Evolutionary conservation across 345 rosid species (phyloP).

Genomic region (Camelina neglecta): DNA sequence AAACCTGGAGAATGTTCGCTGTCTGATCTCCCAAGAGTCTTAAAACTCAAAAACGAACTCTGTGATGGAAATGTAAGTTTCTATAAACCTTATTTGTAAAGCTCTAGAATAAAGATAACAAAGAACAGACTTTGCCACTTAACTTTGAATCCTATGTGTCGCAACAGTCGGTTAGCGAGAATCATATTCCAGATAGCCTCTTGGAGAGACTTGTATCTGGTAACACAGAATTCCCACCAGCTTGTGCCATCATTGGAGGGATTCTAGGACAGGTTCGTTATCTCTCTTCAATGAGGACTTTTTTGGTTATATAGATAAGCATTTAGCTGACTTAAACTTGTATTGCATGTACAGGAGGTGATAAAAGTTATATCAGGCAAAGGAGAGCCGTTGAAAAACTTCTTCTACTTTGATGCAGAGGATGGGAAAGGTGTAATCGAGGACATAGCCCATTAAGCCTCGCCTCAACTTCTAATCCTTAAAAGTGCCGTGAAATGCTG

Average conservation of each 20-base stretch:
- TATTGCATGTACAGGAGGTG: conserved; percentile 63
- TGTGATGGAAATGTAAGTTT: conserved; percentile 68
- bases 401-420: conserved; percentile 82
- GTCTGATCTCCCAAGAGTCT: conserved; percentile 66
- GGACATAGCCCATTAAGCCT: conserved; percentile 58
- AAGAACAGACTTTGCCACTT: not conserved
- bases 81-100: not conserved
- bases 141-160: not conserved
- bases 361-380: conserved; percentile 88
- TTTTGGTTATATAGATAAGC: not conserved
- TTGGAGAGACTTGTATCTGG: conserved; percentile 68
- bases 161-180: conserved; percentile 64
- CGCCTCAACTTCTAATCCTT: conserved; percentile 11
- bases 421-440: conserved; percentile 90
- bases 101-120: not conserved
- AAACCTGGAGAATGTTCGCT: conserved; percentile 56
- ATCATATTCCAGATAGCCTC: conserved; percentile 64
- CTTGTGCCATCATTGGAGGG: conserved; percentile 91
- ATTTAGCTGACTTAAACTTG: not conserved
- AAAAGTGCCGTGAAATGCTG: conserved; percentile 6
- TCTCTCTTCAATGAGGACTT: not conserved
- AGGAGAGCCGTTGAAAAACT: conserved; percentile 88
- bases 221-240: conserved; percentile 73
- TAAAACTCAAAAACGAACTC: conserved; percentile 62
- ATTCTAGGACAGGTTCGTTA: conserved; percentile 79